A percentile compares a stretch with the other conserved stretches of the same genome.
These are phyloP conservation scores for Aspergillus transmontanensis DNA, from an alignment of 2,329 filamentous ascomycete genomes.

Conservation along the genomic window DNA sequence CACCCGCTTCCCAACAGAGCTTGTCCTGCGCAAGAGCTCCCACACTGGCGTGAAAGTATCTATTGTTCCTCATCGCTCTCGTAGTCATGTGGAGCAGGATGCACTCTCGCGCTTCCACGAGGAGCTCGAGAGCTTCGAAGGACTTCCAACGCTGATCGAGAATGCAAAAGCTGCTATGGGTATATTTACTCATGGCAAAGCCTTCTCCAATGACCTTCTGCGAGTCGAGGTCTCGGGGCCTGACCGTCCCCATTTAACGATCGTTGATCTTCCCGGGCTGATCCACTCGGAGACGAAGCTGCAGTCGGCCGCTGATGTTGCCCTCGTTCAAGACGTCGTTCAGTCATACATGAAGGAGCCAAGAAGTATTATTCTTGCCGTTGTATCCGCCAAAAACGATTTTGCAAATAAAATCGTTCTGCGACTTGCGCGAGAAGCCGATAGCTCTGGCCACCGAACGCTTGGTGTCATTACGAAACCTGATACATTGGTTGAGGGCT, in stretches of 20 bases:
- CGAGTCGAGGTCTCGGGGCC: constrained; percentile 63
- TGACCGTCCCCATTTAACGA: constrained; percentile 60
- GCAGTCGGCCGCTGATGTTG: constrained; percentile 58
- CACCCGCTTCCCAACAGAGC: constrained; percentile 64
- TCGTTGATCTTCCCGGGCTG: constrained; percentile 65
- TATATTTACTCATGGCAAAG: constrained; percentile 25
- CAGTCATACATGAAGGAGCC: constrained; percentile 44
- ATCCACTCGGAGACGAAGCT: constrained; percentile 58
- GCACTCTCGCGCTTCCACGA: constrained; percentile 20
- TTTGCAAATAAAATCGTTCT: constrained; percentile 47
- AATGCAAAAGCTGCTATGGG: constrained; percentile 30
- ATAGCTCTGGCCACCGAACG: constrained; percentile 36
- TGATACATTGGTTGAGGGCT: constrained; percentile 41
- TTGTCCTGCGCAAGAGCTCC: constrained; percentile 50
- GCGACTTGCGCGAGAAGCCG: constrained; percentile 35
- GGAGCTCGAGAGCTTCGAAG: constrained; percentile 21
- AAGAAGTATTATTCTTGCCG: constrained; percentile 51
- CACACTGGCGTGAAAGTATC: constrained; percentile 22
- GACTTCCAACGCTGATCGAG: constrained; percentile 22
- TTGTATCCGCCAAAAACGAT: constrained; percentile 49
- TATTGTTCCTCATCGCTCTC: constrained; percentile 44
- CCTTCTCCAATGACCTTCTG: constrained; percentile 55
- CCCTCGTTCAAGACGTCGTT: constrained; percentile 55
- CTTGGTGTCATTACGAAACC: constrained; percentile 54
- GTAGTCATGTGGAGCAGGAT: constrained; percentile 20